These are phyloP conservation scores for Zygosaccharomyces bisporus DNA, from an alignment of 805 yeast species.

Conservation along the genomic window DNA sequence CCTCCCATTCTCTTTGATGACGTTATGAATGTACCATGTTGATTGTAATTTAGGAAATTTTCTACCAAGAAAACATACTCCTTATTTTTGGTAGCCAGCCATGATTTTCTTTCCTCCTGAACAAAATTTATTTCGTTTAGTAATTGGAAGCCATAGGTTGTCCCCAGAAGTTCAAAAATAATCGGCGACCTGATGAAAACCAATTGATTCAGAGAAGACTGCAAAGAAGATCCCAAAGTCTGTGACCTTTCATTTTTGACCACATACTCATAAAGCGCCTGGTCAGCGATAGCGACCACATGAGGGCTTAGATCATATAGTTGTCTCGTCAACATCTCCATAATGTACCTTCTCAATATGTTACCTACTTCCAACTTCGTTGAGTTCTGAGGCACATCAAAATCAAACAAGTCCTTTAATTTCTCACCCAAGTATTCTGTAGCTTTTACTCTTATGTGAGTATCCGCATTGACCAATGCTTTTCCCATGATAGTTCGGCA, in stretches of 20 bases:
- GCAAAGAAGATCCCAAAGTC: constrained; percentile 23
- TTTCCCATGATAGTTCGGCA: constrained; percentile 63
- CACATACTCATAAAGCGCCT: constrained; percentile 50
- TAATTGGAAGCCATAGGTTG: constrained; percentile 66
- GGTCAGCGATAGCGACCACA: constrained; percentile 56
- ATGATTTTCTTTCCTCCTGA: constrained; percentile 59
- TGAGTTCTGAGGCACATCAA: constrained; percentile 4
- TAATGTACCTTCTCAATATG: constrained; percentile 10
- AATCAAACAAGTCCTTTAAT: constrained; percentile 17
- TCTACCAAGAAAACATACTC: constrained; percentile 50
- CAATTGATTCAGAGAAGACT: constrained; percentile 40
- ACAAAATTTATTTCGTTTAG: constrained; percentile 57
- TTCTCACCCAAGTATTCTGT: constrained; percentile 46
- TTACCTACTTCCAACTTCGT: neutral
- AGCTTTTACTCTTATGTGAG: constrained; percentile 51
- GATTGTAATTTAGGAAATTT: constrained; percentile 31
- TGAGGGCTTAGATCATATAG: constrained; percentile 61
- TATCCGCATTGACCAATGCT: constrained; percentile 54
- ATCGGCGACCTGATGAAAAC: constrained; percentile 53
- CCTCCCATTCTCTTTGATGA: constrained; percentile 16
- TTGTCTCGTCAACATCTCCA: constrained; percentile 53
- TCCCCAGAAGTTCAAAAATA: constrained; percentile 58
- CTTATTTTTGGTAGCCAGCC: constrained; percentile 52
- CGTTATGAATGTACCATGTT: constrained; percentile 7
- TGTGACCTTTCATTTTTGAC: constrained; percentile 38